Conservation (phyloP, 495 filamentous ascomycete species). For the Cairneyella variabilis region DNA sequence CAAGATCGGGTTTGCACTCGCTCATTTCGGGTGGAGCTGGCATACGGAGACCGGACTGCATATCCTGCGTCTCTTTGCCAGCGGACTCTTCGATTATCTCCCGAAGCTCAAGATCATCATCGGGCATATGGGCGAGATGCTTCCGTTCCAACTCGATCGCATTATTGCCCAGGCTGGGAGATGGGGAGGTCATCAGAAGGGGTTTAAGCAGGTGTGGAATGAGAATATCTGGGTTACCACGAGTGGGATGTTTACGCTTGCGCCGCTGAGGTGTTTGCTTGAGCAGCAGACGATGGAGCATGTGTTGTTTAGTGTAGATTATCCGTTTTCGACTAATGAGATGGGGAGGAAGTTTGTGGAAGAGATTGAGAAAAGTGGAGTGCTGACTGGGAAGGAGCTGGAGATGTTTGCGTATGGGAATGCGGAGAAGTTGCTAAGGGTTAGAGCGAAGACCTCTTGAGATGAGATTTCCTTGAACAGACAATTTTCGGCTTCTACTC, state of each 20-base stretch:
- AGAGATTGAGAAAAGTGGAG: slow-evolving; percentile 46
- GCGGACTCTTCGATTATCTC: slow-evolving; percentile 44
- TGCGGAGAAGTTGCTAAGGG: slow-evolving; percentile 47
- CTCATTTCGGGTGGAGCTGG: slow-evolving; percentile 41
- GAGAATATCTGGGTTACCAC: slow-evolving; percentile 65
- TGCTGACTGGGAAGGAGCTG: slow-evolving; percentile 46
- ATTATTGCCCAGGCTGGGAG: slow-evolving; percentile 56
- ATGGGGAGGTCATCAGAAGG: not conserved
- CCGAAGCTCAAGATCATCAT: slow-evolving; percentile 58
- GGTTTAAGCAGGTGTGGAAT: slow-evolving; percentile 24
- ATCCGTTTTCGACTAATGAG: slow-evolving; percentile 50
- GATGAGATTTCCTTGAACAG: too few species aligned
- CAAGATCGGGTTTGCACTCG: slow-evolving; percentile 32
- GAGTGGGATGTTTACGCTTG: slow-evolving; percentile 54
- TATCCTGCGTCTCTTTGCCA: slow-evolving; percentile 9
- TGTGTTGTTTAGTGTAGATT: slow-evolving; percentile 58
- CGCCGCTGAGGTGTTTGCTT: slow-evolving; percentile 49
- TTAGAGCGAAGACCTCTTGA: slow-evolving; percentile 24
- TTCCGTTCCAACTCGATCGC: slow-evolving; percentile 62
- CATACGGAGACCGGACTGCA: slow-evolving; percentile 42
- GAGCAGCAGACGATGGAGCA: slow-evolving; percentile 45
- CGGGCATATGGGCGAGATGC: slow-evolving; percentile 63
- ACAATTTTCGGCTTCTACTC: too few species aligned
- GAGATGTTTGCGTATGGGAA: slow-evolving; percentile 52
- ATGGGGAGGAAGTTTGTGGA: slow-evolving; percentile 40